Conservation (phyloP, 768 basidiomycete species). For the Russula sp. region DNA sequence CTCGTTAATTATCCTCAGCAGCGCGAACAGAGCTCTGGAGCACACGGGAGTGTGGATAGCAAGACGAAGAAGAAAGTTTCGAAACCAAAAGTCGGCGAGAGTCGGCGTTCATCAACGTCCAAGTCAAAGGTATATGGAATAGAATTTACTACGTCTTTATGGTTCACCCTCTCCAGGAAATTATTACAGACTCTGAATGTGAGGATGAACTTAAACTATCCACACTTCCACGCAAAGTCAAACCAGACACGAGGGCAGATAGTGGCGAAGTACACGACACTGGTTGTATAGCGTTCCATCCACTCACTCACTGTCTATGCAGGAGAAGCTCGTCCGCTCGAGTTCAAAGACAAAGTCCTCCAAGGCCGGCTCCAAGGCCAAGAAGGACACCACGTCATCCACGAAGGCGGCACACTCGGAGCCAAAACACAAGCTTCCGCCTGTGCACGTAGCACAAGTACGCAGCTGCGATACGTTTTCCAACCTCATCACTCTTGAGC, state of each 20-base stretch:
- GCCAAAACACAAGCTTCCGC: slow-evolving; percentile 8
- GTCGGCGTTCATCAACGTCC: background rate
- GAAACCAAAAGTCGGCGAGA: background rate
- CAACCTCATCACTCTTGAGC: background rate
- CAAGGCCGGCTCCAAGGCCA: background rate
- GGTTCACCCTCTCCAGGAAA: slow-evolving; percentile 2
- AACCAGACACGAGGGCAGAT: background rate
- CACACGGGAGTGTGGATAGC: background rate
- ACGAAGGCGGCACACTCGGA: background rate
- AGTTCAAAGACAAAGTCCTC: slow-evolving; percentile 1
- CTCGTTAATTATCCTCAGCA: background rate
- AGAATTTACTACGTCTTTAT: background rate
- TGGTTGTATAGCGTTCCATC: background rate
- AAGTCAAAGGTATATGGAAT: slow-evolving; percentile 11
- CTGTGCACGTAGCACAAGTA: slow-evolving; percentile 1
- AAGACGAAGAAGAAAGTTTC: background rate
- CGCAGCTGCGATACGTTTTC: background rate
- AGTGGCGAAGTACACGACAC: background rate
- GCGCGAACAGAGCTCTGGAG: background rate
- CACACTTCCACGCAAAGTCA: background rate
- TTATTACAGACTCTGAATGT: slow-evolving; percentile 14
- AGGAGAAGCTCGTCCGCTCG: background rate
- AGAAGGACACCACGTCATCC: background rate
- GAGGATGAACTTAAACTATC: slow-evolving; percentile 2
- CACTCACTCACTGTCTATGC: background rate